Evolutionary conservation across 441 rosid species (phyloP).

Genomic region (Populus hybrid): DNA sequence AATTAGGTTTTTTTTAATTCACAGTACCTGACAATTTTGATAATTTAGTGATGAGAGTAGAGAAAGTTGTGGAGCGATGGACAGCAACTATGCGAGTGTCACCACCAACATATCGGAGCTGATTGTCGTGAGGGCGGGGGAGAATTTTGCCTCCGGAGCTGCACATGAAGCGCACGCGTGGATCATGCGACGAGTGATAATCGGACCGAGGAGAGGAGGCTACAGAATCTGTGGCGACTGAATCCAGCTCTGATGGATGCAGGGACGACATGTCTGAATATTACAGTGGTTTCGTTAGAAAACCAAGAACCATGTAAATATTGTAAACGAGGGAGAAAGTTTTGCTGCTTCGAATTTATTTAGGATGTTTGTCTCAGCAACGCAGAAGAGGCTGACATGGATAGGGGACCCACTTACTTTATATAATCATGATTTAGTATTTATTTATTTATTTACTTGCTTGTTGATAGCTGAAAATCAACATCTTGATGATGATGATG

Average conservation of each 20-base stretch:
- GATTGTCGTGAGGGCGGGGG: slow-evolving; percentile 93
- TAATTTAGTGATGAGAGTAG: slow-evolving; percentile 59
- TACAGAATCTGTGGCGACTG: slow-evolving; percentile 48
- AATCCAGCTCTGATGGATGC: slow-evolving; percentile 65
- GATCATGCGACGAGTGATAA: slow-evolving; percentile 38
- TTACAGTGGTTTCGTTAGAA: background rate
- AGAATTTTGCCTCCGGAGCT: slow-evolving; percentile 92
- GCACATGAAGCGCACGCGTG: slow-evolving; percentile 84
- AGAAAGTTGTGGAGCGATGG: slow-evolving; percentile 57
- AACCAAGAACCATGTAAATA: background rate
- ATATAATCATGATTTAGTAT: background rate
- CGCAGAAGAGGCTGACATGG: background rate
- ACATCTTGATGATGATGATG: background rate
- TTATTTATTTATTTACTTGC: background rate
- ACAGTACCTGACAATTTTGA: slow-evolving; percentile 69
- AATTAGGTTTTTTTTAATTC: background rate
- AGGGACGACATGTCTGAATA: slow-evolving; percentile 42
- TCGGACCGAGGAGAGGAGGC: slow-evolving; percentile 82
- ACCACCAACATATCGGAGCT: slow-evolving; percentile 89
- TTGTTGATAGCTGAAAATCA: background rate
- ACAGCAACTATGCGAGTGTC: slow-evolving; percentile 85
- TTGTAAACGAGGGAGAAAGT: background rate
- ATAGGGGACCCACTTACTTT: background rate
- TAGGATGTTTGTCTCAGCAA: background rate
- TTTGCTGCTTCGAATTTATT: background rate